These are phyloP conservation scores for Peterozyma xylosa DNA, from an alignment of 805 yeast genomes.

Conservation along the genomic window DNA sequence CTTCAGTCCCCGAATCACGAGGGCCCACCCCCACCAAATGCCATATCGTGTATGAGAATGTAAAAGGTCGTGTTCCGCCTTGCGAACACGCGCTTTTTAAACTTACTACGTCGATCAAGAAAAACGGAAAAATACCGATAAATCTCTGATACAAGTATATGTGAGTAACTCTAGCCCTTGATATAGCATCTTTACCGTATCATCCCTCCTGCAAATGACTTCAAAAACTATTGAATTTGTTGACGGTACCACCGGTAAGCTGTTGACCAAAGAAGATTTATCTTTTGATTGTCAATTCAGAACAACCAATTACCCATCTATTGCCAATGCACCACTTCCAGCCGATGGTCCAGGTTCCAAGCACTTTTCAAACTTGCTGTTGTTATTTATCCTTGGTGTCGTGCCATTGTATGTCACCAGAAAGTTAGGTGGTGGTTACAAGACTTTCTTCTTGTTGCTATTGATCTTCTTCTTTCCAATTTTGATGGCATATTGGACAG, in stretches of 20 bases:
- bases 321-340: constrained; percentile 79
- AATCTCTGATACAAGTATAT: too few relatives aligned
- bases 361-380: constrained; percentile 57
- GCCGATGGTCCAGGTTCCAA: constrained; percentile 88
- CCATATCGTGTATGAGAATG: too few relatives aligned
- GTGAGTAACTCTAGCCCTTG: too few relatives aligned
- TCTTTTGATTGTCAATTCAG: constrained; percentile 38
- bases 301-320: constrained; percentile 56
- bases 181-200: too few relatives aligned
- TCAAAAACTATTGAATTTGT: too few relatives aligned
- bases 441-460: constrained; percentile 56
- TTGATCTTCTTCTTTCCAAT: constrained; percentile 58
- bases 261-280: constrained; percentile 5
- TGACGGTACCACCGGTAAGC: background rate
- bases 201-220: too few relatives aligned
- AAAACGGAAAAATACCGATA: too few relatives aligned
- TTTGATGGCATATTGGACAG: constrained; percentile 76
- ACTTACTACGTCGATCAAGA: too few relatives aligned
- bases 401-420: constrained; percentile 59
- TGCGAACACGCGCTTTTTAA: too few relatives aligned
- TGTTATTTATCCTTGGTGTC: constrained; percentile 40
- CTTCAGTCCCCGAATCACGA: too few relatives aligned
- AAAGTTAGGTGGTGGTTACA: constrained; percentile 63
- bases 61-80: too few relatives aligned
- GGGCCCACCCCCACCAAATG: too few relatives aligned